Evolutionary conservation across 768 basidiomycete species (phyloP).

Genomic region (Cyclocybe aegerita): DNA sequence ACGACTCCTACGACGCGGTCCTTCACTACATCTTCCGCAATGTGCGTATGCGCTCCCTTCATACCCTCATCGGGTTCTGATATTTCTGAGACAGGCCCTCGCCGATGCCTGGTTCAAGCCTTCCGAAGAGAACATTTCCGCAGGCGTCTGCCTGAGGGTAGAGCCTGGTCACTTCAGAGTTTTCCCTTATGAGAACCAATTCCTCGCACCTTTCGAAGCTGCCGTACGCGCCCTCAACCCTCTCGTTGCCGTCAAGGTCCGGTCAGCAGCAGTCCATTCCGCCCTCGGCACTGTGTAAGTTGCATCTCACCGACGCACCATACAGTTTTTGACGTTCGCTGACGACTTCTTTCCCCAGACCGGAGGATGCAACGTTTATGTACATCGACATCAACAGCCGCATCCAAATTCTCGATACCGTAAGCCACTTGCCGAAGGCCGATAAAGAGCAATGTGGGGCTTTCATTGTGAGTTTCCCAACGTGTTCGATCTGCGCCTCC

Average conservation of each 20-base stretch:
- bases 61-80: neutral
- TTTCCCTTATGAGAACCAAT: conserved; percentile 85
- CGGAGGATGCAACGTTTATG: conserved; percentile 59
- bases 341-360: conserved; percentile 32
- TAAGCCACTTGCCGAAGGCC: conserved; percentile 65
- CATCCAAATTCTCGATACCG: conserved; percentile 80
- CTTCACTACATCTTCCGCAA: conserved; percentile 79
- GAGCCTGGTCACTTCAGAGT: conserved; percentile 70
- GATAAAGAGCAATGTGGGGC: conserved; percentile 93
- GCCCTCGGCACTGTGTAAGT: conserved; percentile 70
- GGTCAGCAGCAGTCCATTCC: conserved; percentile 79
- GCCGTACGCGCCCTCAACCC: conserved; percentile 77
- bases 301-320: neutral
- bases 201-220: conserved; percentile 78
- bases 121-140: conserved; percentile 77
- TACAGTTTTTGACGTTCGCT: neutral
- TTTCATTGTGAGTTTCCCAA: conserved; percentile 60
- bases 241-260: conserved; percentile 79
- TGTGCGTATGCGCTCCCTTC: conserved; percentile 34
- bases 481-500: too few species aligned
- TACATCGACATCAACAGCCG: conserved; percentile 79
- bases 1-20: conserved; percentile 78
- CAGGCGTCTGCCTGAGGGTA: conserved; percentile 75
- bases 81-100: conserved; percentile 52
- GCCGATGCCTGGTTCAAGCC: conserved; percentile 87